Percentiles rank a stretch among this genome's conserved stretches.
phyloP scores from a whole-genome alignment of 192 early-diverging fungal species.

The Backusella westeae region DNA sequence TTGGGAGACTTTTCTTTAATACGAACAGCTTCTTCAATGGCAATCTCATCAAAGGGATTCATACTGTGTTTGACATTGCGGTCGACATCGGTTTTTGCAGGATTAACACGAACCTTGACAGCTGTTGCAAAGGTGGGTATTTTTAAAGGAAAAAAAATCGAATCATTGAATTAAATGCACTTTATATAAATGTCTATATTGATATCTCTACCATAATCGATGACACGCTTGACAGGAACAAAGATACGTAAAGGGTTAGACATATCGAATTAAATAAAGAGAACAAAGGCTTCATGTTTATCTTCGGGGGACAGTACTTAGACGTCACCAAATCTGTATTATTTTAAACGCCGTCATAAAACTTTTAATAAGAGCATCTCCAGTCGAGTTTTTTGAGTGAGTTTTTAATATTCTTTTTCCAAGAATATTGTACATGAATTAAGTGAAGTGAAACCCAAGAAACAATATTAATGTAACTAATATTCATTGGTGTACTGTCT shows the following conservation, averaged over 20 bases:
- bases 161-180: not conserved
- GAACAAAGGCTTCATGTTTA: not conserved
- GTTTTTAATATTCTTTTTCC: too few species aligned
- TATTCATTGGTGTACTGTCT: too few species aligned
- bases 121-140: constrained; percentile 33
- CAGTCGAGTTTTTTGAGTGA: too few species aligned
- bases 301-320: too few species aligned
- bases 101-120: constrained; percentile 96
- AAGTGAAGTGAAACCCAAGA: too few species aligned
- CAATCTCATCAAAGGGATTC: constrained; percentile 99
- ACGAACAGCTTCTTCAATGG: constrained; percentile 91
- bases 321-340: too few species aligned
- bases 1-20: constrained; percentile 77
- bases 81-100: constrained; percentile 85
- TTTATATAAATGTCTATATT: not conserved
- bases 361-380: too few species aligned
- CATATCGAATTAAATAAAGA: constrained; percentile 12
- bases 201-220: constrained; percentile 53
- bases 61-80: constrained; percentile 97
- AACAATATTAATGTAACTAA: too few species aligned
- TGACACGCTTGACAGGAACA: constrained; percentile 88
- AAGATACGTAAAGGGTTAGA: constrained; percentile 65
- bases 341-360: too few species aligned
- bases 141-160: not conserved
- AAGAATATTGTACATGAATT: too few species aligned